Conservation (phyloP, 371 early-diverging fungal species). For the Rhizomucor pusillus region DNA sequence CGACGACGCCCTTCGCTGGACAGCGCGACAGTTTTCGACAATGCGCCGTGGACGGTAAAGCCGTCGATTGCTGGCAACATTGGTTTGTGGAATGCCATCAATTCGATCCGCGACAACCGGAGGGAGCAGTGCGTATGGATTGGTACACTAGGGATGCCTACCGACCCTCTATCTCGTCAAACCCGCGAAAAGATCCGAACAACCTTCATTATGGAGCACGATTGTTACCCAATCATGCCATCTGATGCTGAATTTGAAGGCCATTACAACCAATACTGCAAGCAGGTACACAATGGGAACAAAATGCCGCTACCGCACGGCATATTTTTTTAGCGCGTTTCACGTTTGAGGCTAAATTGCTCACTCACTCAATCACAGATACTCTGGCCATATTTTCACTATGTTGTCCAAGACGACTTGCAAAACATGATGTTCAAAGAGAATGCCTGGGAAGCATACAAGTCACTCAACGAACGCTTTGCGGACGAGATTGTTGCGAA, state of each 20-base stretch:
- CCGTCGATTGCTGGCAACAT: slow-evolving; percentile 80
- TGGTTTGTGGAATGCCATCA: slow-evolving; percentile 87
- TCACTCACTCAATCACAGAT: slow-evolving; percentile 29
- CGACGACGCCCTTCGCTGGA: slow-evolving; percentile 38
- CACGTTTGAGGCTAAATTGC: not conserved
- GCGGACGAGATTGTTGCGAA: slow-evolving; percentile 69
- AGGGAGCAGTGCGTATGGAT: slow-evolving; percentile 68
- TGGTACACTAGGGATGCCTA: slow-evolving; percentile 74
- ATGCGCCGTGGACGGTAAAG: slow-evolving; percentile 65
- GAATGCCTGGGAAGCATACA: slow-evolving; percentile 77
- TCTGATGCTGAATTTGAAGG: slow-evolving; percentile 75
- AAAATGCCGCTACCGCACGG: not conserved
- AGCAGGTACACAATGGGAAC: slow-evolving; percentile 54
- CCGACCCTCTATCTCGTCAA: slow-evolving; percentile 61
- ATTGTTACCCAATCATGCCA: slow-evolving; percentile 85
- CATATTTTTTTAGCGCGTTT: too few species aligned
- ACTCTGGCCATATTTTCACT: slow-evolving; percentile 97
- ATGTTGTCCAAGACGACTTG: slow-evolving; percentile 76
- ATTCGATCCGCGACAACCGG: slow-evolving; percentile 52
- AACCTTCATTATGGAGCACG: slow-evolving; percentile 58
- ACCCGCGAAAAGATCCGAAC: slow-evolving; percentile 57
- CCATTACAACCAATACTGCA: slow-evolving; percentile 93
- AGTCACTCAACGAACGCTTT: slow-evolving; percentile 79
- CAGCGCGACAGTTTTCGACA: slow-evolving; percentile 45
- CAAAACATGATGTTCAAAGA: slow-evolving; percentile 78